phyloP scores from a whole-genome alignment of 495 filamentous ascomycete species.

The Aspergillus bridgeri region DNA sequence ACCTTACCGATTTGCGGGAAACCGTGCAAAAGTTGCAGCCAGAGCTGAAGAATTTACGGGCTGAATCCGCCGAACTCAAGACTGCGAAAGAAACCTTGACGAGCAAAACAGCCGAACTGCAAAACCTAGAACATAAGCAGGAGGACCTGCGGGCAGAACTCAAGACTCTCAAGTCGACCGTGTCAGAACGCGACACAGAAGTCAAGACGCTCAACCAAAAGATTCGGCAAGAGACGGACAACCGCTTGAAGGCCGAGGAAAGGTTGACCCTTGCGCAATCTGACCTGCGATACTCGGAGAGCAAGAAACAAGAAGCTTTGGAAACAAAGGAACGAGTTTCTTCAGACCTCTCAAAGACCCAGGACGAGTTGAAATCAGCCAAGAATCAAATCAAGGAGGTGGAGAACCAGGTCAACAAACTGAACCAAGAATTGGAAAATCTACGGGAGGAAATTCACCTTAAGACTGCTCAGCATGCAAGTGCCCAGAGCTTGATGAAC shows the following conservation, averaged over 20 bases:
- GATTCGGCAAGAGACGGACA: conserved; percentile 68
- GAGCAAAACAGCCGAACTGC: conserved; percentile 64
- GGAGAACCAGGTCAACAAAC: conserved; percentile 63
- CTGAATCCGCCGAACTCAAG: conserved; percentile 71
- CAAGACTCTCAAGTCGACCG: conserved; percentile 60
- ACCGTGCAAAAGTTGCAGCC: conserved; percentile 81
- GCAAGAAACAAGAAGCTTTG: conserved; percentile 70
- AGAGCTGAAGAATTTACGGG: conserved; percentile 70
- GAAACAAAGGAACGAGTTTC: conserved; percentile 65
- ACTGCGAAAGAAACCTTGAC: conserved; percentile 66
- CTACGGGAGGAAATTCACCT: conserved; percentile 78
- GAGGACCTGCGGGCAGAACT: conserved; percentile 76
- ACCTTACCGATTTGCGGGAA: conserved; percentile 73
- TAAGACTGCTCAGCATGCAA: conserved; percentile 80
- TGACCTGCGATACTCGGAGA: conserved; percentile 70
- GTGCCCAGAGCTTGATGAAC: conserved; percentile 76
- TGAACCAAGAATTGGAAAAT: conserved; percentile 61
- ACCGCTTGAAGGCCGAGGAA: conserved; percentile 72
- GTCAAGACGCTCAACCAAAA: conserved; percentile 72
- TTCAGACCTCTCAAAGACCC: conserved; percentile 63
- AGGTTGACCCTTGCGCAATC: conserved; percentile 63
- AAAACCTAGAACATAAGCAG: conserved; percentile 71
- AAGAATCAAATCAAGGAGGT: conserved; percentile 63
- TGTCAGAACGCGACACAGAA: conserved; percentile 71
- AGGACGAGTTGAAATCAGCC: conserved; percentile 64